These are phyloP conservation scores for Pseudogymnoascus sp. DNA, from an alignment of 2,329 filamentous ascomycete genomes.

Conservation along the genomic window DNA sequence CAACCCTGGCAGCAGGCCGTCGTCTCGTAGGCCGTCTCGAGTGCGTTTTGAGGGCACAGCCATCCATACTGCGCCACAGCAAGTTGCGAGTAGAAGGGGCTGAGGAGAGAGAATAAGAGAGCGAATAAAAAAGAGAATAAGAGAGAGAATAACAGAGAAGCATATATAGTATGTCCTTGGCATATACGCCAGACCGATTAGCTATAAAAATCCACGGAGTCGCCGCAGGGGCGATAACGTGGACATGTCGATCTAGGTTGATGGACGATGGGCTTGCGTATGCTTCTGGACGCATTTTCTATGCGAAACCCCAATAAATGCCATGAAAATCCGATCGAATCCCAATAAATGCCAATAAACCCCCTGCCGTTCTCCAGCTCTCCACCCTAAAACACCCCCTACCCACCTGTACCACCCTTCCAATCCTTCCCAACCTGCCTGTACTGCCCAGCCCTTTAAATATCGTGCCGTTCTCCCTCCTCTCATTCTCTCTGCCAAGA, in stretches of 20 bases:
- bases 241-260: background rate
- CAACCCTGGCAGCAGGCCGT: background rate
- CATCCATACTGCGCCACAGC: background rate
- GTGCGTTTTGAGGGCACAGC: background rate
- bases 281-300: background rate
- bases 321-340: background rate
- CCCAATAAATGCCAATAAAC: background rate
- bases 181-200: background rate
- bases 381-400: background rate
- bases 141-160: background rate
- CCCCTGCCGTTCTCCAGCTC: background rate
- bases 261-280: background rate
- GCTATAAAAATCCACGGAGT: background rate
- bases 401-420: background rate
- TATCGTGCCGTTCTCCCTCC: slow-evolving; percentile 5
- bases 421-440: background rate
- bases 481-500: background rate
- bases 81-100: background rate
- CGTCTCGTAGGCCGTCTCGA: background rate
- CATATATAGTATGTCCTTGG: background rate
- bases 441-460: background rate
- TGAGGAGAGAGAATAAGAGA: background rate
- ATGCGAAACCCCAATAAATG: background rate
- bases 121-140: no score
- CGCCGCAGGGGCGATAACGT: background rate